Evolutionary conservation across 192 early-diverging fungal species (phyloP), one percentile per base, ranked within the genome.

Genomic region (Mortierella claussenii): DNA sequence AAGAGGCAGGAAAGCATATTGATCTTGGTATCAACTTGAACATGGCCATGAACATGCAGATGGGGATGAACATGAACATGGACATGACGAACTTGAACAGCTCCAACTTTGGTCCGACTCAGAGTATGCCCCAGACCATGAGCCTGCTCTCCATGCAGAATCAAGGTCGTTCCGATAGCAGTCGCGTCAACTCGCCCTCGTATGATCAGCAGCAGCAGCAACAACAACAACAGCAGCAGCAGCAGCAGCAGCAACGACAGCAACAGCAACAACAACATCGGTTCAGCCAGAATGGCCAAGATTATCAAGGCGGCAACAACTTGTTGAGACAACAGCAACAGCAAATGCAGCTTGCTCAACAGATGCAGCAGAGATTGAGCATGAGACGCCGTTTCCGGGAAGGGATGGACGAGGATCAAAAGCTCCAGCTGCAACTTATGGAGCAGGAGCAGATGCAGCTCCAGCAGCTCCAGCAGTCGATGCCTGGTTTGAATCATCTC

Each of bases 371-470:
- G 44, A 36, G 68, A 18, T 23, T 40, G 31, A 54, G 47, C 21
- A 21, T 76, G 24, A 49, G 59, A 24, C 64, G 49, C 17, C 73
- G 59, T 23, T 66, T 76, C 46, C 63, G 64, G 21, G 64, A 61
- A 32, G 46, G 26, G 21, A 54, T 60, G 20, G 73, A 67, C 11
- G 71, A 65, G 34, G 64, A 76, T 7, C 73, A 76, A 30, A 58
- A 60, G 48, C 32, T 76, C 18, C 64, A 60, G 37, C 32, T 76
- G 13, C 63, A 67, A 32, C 30, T 62, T 44, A 76, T 76, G 73
- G 73, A 76, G 34, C 73, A 67, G 17, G 73, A 76, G 47, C 73
- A 67, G 47, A 76, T 76, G 73, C 58, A 66, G 31, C 58, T 76
- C 5, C 64, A 60, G 23, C 73, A 66, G 24, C 45, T 62, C 15